Percentiles rank a stretch among this genome's conserved stretches.
Evolutionary conservation across 2,329 filamentous ascomycete species (phyloP).

Genomic region (Aspergillus ochraceus): DNA sequence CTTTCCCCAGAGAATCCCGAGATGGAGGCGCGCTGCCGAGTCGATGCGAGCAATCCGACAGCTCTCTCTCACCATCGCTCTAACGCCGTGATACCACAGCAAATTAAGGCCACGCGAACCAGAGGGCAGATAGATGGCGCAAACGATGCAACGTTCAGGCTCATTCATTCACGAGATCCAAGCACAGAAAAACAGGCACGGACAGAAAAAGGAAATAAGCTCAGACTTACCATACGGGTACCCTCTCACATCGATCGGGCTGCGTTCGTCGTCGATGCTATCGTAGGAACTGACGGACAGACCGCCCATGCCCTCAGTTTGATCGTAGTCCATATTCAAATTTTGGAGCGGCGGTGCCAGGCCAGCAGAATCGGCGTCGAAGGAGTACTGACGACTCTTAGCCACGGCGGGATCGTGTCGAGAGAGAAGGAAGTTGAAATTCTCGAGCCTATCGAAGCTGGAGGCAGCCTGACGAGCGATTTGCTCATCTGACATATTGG

Average conservation of each 20-base stretch:
- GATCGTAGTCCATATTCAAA: slow-evolving; percentile 41
- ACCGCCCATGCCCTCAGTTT: slow-evolving; percentile 42
- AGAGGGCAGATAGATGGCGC: slow-evolving; percentile 32
- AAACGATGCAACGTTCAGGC: slow-evolving; percentile 32
- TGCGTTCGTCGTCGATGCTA: slow-evolving; percentile 42
- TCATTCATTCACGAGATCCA: slow-evolving; percentile 11
- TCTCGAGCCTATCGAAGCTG: slow-evolving; percentile 35
- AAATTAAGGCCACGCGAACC: slow-evolving; percentile 26
- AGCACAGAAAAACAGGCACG: too few relatives aligned
- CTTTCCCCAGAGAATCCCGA: background rate
- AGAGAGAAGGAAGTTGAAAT: slow-evolving; percentile 38
- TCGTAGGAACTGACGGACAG: slow-evolving; percentile 44
- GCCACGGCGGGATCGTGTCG: slow-evolving; percentile 32
- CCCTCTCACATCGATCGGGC: slow-evolving; percentile 37
- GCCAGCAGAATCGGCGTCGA: slow-evolving; percentile 35
- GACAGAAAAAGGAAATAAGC: slow-evolving; percentile 7
- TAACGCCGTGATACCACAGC: slow-evolving; percentile 12
- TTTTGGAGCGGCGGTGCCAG: slow-evolving; percentile 33
- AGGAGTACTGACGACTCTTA: slow-evolving; percentile 39
- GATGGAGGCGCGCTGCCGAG: background rate
- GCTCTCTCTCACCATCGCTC: slow-evolving; percentile 11
- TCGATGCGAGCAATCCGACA: slow-evolving; percentile 4
- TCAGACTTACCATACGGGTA: slow-evolving; percentile 42
- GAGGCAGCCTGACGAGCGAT: slow-evolving; percentile 27
- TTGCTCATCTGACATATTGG: slow-evolving; percentile 36